These are phyloP conservation scores for Protomyces inundatus DNA, from an alignment of 1,139 yeast genomes.

Conservation along the genomic window DNA sequence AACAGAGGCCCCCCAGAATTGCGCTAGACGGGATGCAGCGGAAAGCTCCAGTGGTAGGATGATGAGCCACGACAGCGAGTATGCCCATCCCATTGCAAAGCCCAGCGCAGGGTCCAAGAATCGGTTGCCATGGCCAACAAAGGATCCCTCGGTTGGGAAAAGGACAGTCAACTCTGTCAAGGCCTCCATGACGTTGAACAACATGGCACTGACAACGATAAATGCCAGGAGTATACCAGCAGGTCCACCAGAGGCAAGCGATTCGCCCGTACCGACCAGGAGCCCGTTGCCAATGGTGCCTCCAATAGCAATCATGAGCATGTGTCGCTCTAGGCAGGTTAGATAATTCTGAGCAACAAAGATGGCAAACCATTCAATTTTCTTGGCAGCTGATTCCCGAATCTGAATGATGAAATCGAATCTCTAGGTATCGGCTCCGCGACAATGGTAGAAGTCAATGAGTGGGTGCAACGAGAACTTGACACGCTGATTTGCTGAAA, in stretches of 20 bases:
- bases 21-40: slow-evolving; percentile 40
- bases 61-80: slow-evolving; percentile 41
- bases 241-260: slow-evolving; percentile 62
- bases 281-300: slow-evolving; percentile 60
- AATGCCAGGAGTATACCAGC: slow-evolving; percentile 63
- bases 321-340: background rate
- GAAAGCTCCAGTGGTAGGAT: slow-evolving; percentile 42
- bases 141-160: slow-evolving; percentile 30
- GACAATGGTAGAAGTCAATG: too few species aligned
- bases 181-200: slow-evolving; percentile 61
- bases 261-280: slow-evolving; percentile 52
- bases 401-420: too few species aligned
- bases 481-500: too few species aligned
- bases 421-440: too few species aligned
- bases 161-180: slow-evolving; percentile 49
- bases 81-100: slow-evolving; percentile 42
- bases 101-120: slow-evolving; percentile 41
- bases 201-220: slow-evolving; percentile 60
- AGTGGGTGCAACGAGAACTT: too few species aligned
- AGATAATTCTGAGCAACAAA: too few species aligned
- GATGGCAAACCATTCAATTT: too few species aligned
- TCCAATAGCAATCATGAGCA: slow-evolving; percentile 52
- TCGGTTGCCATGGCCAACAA: slow-evolving; percentile 26
- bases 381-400: too few species aligned
- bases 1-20: slow-evolving; percentile 36